Percentiles rank a stretch among this genome's conserved stretches.
These are phyloP conservation scores for Torulaspora delbrueckii DNA, from an alignment of 805 yeast species.

Conservation along the genomic window DNA sequence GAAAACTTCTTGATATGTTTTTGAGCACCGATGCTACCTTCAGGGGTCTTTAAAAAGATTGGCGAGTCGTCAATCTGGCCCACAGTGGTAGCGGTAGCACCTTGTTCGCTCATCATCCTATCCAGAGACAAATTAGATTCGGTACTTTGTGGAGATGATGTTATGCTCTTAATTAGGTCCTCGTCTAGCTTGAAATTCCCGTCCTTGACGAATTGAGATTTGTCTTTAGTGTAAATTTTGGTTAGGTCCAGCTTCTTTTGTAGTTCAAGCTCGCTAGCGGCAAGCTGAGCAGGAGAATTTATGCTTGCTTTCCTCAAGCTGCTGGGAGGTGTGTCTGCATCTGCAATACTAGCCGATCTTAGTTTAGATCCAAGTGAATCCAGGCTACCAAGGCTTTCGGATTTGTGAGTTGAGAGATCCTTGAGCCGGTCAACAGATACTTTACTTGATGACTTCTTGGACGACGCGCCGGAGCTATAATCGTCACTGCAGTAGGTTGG, in stretches of 20 bases:
- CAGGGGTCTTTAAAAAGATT: slow-evolving; percentile 21
- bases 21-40: slow-evolving; percentile 50
- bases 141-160: slow-evolving; percentile 21
- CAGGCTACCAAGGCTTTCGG: background rate
- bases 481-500: slow-evolving; percentile 28
- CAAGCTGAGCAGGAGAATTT: background rate
- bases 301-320: slow-evolving; percentile 4
- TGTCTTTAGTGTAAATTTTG: slow-evolving; percentile 30
- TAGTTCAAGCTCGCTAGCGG: slow-evolving; percentile 16
- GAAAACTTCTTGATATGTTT: slow-evolving; percentile 66
- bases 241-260: slow-evolving; percentile 29
- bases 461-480: slow-evolving; percentile 27
- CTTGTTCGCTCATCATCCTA: slow-evolving; percentile 3
- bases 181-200: slow-evolving; percentile 34
- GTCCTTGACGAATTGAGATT: slow-evolving; percentile 34
- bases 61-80: slow-evolving; percentile 7
- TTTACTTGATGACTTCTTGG: slow-evolving; percentile 25
- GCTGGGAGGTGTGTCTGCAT: background rate
- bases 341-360: background rate
- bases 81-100: slow-evolving; percentile 4
- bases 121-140: slow-evolving; percentile 9
- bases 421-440: slow-evolving; percentile 20
- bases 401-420: slow-evolving; percentile 5
- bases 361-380: slow-evolving; percentile 2
- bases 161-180: slow-evolving; percentile 29